A percentile compares a stretch with the other conserved stretches of the same genome.
Conservation (phyloP, 108 stramenopile species). For the Pelagomonas calceolata region DNA sequence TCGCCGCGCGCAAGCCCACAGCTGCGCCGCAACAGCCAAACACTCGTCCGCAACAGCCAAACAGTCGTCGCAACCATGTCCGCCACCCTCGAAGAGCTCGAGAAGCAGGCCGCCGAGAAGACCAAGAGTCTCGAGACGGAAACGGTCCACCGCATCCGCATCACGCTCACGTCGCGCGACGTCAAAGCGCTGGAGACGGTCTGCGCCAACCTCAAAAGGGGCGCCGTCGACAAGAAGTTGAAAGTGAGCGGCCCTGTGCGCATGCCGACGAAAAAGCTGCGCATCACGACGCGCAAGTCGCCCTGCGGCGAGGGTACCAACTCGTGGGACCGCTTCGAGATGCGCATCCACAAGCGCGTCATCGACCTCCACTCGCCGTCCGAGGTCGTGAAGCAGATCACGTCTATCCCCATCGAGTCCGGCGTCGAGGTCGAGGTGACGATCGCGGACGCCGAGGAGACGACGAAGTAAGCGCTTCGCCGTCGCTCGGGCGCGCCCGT, state of each 20-base stretch:
- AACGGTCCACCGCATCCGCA: slow-evolving; percentile 89
- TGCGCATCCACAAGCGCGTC: slow-evolving; percentile 99
- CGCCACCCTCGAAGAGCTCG: no score
- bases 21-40: no score
- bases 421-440: slow-evolving; percentile 97
- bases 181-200: slow-evolving; percentile 97
- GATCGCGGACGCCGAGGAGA: slow-evolving; percentile 49
- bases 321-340: slow-evolving; percentile 97
- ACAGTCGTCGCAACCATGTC: no score
- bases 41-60: no score
- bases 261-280: slow-evolving; percentile 93
- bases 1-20: no score
- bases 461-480: background rate
- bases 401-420: slow-evolving; percentile 94
- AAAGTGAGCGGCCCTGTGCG: slow-evolving; percentile 91
- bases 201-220: slow-evolving; percentile 91
- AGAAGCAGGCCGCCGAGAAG: no score
- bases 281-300: slow-evolving; percentile 96
- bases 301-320: slow-evolving; percentile 99
- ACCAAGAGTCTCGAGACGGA: slow-evolving; percentile 8
- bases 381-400: slow-evolving; percentile 96
- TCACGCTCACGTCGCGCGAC: slow-evolving; percentile 95
- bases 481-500: no score
- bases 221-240: slow-evolving; percentile 83
- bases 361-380: slow-evolving; percentile 91